phyloP scores from a whole-genome alignment of 2,329 filamentous ascomycete species.

The Fusarium albidum region DNA sequence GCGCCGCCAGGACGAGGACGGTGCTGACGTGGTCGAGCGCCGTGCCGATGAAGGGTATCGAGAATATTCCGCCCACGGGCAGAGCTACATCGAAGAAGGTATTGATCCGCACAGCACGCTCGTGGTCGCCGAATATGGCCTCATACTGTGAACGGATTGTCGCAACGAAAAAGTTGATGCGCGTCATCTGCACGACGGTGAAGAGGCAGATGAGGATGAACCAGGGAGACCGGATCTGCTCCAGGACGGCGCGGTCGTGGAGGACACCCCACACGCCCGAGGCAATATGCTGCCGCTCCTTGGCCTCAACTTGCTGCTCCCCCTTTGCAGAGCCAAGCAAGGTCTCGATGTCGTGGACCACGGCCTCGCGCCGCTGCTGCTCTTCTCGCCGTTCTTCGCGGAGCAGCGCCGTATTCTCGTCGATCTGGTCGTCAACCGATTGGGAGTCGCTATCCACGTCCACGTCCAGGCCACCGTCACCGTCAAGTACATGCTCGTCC shows the following conservation, averaged over 20 bases:
- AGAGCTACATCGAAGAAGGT: slow-evolving; percentile 82
- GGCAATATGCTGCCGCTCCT: slow-evolving; percentile 73
- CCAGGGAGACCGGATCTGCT: slow-evolving; percentile 84
- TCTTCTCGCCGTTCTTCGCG: slow-evolving; percentile 66
- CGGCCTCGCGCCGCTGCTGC: slow-evolving; percentile 65
- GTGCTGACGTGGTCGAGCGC: slow-evolving; percentile 82
- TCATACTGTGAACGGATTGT: slow-evolving; percentile 85
- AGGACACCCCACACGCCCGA: slow-evolving; percentile 89
- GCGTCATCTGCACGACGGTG: slow-evolving; percentile 78
- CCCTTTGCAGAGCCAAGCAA: slow-evolving; percentile 72
- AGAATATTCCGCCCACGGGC: slow-evolving; percentile 82
- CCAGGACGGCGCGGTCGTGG: slow-evolving; percentile 73
- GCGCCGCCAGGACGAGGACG: slow-evolving; percentile 70
- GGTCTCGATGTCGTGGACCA: slow-evolving; percentile 75
- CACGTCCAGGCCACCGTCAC: too few relatives aligned
- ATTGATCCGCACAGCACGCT: slow-evolving; percentile 75
- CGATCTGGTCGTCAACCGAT: slow-evolving; percentile 61
- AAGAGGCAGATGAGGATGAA: slow-evolving; percentile 85
- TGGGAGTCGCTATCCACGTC: slow-evolving; percentile 33
- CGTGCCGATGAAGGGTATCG: slow-evolving; percentile 84
- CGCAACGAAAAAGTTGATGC: slow-evolving; percentile 93
- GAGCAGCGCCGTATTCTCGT: slow-evolving; percentile 64
- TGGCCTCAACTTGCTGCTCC: slow-evolving; percentile 69
- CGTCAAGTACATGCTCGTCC: slow-evolving; percentile 42
- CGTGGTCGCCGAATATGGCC: slow-evolving; percentile 71